Conservation (phyloP, 352 stramenopile species). For the Phytophthora podocarpi region DNA sequence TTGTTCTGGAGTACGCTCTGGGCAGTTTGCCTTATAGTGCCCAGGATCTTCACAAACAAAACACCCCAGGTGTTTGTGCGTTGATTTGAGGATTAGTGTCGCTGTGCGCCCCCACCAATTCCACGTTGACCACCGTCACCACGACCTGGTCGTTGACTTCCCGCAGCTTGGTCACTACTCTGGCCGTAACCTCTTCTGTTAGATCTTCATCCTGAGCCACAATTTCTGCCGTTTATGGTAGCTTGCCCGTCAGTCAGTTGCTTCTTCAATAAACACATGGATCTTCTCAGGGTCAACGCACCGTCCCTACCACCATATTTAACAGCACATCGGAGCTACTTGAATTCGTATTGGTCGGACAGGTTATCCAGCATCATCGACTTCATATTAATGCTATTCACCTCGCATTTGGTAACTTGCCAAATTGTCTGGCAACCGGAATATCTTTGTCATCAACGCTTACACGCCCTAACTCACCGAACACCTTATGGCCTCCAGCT, state of each 20-base stretch:
- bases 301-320: not conserved
- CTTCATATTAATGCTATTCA: conserved; percentile 1
- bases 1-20: too few species aligned
- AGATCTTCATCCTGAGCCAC: too few species aligned
- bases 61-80: too few species aligned
- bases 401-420: not conserved
- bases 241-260: not conserved
- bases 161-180: too few species aligned
- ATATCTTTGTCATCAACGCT: not conserved
- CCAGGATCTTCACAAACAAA: too few species aligned
- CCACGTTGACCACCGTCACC: too few species aligned
- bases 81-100: too few species aligned
- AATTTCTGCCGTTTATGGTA: too few species aligned
- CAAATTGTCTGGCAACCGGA: not conserved
- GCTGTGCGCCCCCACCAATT: too few species aligned
- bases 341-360: not conserved
- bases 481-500: not conserved
- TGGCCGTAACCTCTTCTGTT: too few species aligned
- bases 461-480: not conserved
- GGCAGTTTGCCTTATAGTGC: too few species aligned
- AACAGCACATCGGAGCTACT: not conserved
- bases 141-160: too few species aligned
- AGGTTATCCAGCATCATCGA: not conserved
- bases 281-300: not conserved
- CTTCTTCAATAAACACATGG: not conserved